phyloP scores from a whole-genome alignment of 768 basidiomycete species.

The Crepidotus variabilis region DNA sequence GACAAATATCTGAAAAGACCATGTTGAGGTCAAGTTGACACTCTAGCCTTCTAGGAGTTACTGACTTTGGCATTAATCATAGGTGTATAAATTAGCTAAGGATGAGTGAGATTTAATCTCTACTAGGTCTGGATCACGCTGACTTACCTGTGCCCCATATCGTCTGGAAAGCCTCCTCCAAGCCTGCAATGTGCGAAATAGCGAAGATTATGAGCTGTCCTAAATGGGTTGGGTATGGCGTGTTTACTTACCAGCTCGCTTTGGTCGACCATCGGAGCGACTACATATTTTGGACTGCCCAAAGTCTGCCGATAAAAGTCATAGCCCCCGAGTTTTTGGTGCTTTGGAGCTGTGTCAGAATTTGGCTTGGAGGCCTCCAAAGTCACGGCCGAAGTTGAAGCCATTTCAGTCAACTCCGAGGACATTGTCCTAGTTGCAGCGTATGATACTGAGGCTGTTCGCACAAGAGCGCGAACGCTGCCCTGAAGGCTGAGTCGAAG shows the following conservation, averaged over 20 bases:
- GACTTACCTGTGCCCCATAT: slow-evolving; percentile 73
- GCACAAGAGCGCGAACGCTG: background rate
- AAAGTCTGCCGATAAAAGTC: slow-evolving; percentile 79
- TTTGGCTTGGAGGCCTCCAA: background rate
- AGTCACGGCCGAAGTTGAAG: background rate
- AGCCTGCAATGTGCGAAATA: slow-evolving; percentile 47
- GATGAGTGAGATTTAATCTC: background rate
- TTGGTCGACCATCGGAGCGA: slow-evolving; percentile 99
- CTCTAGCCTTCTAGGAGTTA: background rate
- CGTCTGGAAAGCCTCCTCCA: slow-evolving; percentile 83
- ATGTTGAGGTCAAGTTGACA: background rate
- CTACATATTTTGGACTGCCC: slow-evolving; percentile 83
- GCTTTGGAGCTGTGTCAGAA: background rate
- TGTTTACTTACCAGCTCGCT: slow-evolving; percentile 81
- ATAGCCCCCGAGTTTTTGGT: slow-evolving; percentile 63
- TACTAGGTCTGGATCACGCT: background rate
- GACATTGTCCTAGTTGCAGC: background rate
- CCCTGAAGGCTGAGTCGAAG: background rate
- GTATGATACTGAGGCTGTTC: background rate
- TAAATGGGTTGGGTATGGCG: background rate
- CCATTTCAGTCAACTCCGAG: background rate
- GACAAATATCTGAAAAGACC: slow-evolving; percentile 53
- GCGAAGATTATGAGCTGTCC: background rate
- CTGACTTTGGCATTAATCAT: slow-evolving; percentile 94
- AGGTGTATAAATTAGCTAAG: slow-evolving; percentile 86